Conservation (phyloP, 208 protist species). For the Angomonas ambiguus region DNA sequence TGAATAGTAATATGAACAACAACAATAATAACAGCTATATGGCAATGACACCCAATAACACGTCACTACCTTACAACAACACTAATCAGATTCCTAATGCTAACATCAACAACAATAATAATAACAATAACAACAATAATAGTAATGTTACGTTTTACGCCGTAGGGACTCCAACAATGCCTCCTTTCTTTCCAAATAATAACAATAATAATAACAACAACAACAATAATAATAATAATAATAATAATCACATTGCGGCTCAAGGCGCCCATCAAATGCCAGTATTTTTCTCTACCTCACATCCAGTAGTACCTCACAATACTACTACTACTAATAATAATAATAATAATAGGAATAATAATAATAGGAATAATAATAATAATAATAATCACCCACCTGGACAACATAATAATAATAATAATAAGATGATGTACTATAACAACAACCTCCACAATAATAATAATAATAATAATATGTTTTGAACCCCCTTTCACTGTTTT, state of each 20-base stretch:
- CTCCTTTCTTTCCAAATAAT: neutral
- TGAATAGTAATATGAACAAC: neutral
- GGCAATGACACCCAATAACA: neutral
- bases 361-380: neutral
- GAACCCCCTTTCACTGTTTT: too few relatives aligned
- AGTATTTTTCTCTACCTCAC: neutral
- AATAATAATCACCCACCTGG: neutral
- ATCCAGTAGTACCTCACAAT: too few relatives aligned
- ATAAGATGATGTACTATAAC: neutral
- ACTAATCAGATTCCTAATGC: neutral
- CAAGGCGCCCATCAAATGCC: neutral
- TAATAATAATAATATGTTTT: neutral
- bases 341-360: neutral
- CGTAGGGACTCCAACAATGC: neutral
- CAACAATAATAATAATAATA: conserved; percentile 10
- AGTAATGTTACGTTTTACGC: neutral
- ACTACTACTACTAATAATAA: conserved; percentile 9
- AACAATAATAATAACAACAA: neutral
- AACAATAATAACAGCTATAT: conserved; percentile 11
- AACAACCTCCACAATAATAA: neutral
- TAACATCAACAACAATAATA: neutral
- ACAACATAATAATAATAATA: neutral
- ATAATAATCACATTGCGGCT: neutral
- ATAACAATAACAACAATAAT: conserved; percentile 1
- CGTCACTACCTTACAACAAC: neutral